Percentiles rank a stretch among this genome's conserved stretches.
Conservation (phyloP, 148 eudicot species). For the Cornus suecica region DNA sequence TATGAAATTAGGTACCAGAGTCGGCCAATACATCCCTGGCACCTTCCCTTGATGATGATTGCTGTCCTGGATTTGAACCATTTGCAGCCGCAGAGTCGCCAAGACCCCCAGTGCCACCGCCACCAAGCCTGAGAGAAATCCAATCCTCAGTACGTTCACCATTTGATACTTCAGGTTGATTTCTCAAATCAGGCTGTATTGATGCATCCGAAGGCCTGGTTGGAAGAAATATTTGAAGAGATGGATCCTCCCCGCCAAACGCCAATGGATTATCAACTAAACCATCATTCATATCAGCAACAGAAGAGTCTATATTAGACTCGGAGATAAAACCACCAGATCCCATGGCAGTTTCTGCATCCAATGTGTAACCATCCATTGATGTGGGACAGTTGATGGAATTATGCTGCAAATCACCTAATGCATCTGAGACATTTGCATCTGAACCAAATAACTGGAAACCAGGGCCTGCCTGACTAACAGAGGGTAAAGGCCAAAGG, state of each 20-base stretch:
- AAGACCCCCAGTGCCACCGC: slow-evolving; percentile 37
- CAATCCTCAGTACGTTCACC: slow-evolving; percentile 57
- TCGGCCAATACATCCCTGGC: slow-evolving; percentile 42
- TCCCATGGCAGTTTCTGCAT: slow-evolving; percentile 43
- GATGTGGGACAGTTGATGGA: slow-evolving; percentile 40
- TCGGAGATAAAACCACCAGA: slow-evolving; percentile 32
- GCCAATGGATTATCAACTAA: slow-evolving; percentile 55
- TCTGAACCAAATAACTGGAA: slow-evolving; percentile 62
- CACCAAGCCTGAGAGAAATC: slow-evolving; percentile 70
- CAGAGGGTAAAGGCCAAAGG: slow-evolving; percentile 56
- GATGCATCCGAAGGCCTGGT: slow-evolving; percentile 49
- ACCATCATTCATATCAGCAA: slow-evolving; percentile 31
- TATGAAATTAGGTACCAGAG: slow-evolving; percentile 34
- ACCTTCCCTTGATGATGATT: slow-evolving; percentile 38
- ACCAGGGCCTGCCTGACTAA: slow-evolving; percentile 41
- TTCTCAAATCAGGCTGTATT: slow-evolving; percentile 36
- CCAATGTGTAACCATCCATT: slow-evolving; percentile 42
- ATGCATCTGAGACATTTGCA: slow-evolving; percentile 44
- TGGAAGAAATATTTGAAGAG: slow-evolving; percentile 71
- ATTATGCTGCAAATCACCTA: slow-evolving; percentile 41
- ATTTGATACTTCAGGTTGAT: slow-evolving; percentile 43
- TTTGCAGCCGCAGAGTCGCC: slow-evolving; percentile 32
- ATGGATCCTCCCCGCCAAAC: slow-evolving; percentile 59
- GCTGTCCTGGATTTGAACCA: slow-evolving; percentile 40
- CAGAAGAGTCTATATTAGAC: slow-evolving; percentile 34